phyloP scores from a whole-genome alignment of 1,284 basidiomycete species.

The Fomitiporia mediterranea region DNA sequence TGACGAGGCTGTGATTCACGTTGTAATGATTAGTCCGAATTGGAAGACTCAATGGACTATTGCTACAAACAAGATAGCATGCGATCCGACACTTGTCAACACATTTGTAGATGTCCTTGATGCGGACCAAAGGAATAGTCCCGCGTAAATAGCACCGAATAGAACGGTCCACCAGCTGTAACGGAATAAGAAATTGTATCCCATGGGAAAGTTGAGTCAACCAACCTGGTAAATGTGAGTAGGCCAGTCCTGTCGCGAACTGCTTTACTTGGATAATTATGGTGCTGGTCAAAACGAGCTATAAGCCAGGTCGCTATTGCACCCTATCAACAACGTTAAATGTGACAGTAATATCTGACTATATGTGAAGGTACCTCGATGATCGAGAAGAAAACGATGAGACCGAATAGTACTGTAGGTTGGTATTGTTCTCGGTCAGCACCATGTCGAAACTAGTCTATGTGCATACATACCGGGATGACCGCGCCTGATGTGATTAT shows the following conservation, averaged over 20 bases:
- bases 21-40: no score
- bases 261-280: constrained; percentile 45
- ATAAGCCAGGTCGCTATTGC: constrained; percentile 66
- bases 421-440: not conserved
- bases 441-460: not conserved
- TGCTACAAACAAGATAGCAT: constrained; percentile 51
- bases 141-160: constrained; percentile 46
- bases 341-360: not conserved
- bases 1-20: constrained; percentile 46
- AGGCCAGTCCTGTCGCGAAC: constrained; percentile 61
- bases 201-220: constrained; percentile 29
- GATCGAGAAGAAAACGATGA: constrained; percentile 53
- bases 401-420: constrained; percentile 43
- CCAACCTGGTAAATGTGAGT: constrained; percentile 47
- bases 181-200: not conserved
- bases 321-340: constrained; percentile 37
- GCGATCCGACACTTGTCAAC: constrained; percentile 58
- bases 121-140: constrained; percentile 49
- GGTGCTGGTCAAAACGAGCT: constrained; percentile 47
- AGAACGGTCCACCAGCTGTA: constrained; percentile 57
- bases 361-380: constrained; percentile 42
- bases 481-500: constrained; percentile 41
- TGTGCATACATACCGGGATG: constrained; percentile 50
- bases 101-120: constrained; percentile 37
- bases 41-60: no score